Percentiles rank a stretch among this genome's conserved stretches.
Evolutionary conservation across 768 basidiomycete genomes (phyloP).

Genomic region (Rhodotorula taiwanensis): DNA sequence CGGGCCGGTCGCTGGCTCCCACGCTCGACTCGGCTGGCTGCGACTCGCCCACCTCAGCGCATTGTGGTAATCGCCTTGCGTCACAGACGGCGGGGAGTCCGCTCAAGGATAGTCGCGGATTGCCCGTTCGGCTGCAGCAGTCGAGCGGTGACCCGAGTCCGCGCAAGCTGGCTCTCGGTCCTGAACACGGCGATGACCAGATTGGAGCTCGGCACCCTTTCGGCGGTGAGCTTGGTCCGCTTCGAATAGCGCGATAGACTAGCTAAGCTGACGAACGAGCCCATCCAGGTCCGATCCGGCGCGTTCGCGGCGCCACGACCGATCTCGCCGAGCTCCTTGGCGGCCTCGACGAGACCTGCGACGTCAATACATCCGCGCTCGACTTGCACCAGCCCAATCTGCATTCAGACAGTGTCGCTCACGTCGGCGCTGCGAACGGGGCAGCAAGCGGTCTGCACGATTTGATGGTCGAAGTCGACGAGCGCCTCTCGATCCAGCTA

Average conservation of each 20-base stretch:
- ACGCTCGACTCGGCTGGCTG: background rate
- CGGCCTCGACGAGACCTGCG: conserved; percentile 17
- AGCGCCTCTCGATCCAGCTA: conserved; percentile 1
- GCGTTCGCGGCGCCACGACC: conserved; percentile 24
- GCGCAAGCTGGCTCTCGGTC: conserved; percentile 29
- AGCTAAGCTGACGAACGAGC: too few species aligned
- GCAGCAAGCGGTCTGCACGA: conserved; percentile 22
- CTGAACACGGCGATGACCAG: too few species aligned
- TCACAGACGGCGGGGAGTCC: conserved; percentile 11
- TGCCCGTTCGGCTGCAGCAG: conserved; percentile 10
- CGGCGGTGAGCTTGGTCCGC: too few species aligned
- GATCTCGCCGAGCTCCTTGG: conserved; percentile 31
- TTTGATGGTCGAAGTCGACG: conserved; percentile 24
- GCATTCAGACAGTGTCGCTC: too few species aligned
- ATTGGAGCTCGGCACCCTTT: too few species aligned
- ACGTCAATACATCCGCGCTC: conserved; percentile 1
- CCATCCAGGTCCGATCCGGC: conserved; percentile 10
- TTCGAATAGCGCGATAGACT: too few species aligned
- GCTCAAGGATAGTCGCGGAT: conserved; percentile 15
- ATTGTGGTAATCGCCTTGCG: conserved; percentile 20
- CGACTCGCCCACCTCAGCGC: conserved; percentile 11
- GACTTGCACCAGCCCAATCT: too few species aligned
- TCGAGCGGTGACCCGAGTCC: conserved; percentile 4
- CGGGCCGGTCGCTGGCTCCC: background rate
- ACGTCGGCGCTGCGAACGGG: background rate